A percentile compares a stretch with the other conserved stretches of the same genome.
phyloP scores from a whole-genome alignment of 352 stramenopile genomes.

The Phytophthora macrochlamydospora region DNA sequence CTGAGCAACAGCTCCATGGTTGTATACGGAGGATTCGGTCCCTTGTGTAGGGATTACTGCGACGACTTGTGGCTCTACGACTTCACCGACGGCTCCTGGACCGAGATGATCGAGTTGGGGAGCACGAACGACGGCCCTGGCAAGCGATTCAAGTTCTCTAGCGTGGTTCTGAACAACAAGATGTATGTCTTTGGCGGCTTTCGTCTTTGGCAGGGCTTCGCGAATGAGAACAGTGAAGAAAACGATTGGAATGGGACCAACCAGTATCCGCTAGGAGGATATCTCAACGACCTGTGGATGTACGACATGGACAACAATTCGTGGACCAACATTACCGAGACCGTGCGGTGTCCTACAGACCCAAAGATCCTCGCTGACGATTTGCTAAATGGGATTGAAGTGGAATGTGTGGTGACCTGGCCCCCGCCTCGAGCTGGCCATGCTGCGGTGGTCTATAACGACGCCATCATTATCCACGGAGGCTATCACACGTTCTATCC shows the following conservation, averaged over 20 bases:
- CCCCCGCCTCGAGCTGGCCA: slow-evolving; percentile 88
- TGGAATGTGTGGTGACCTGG: slow-evolving; percentile 89
- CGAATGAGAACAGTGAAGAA: slow-evolving; percentile 87
- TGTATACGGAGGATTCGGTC: slow-evolving; percentile 94
- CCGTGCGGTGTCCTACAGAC: slow-evolving; percentile 55
- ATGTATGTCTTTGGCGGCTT: slow-evolving; percentile 93
- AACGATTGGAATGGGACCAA: slow-evolving; percentile 82
- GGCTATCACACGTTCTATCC: slow-evolving; percentile 96
- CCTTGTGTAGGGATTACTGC: slow-evolving; percentile 95
- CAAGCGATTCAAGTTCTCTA: slow-evolving; percentile 94
- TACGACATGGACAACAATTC: slow-evolving; percentile 66
- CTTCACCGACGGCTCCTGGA: slow-evolving; percentile 90
- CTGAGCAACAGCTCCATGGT: slow-evolving; percentile 92
- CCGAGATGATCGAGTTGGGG: slow-evolving; percentile 81
- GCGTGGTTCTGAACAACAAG: slow-evolving; percentile 60
- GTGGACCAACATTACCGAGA: slow-evolving; percentile 80
- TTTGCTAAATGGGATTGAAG: slow-evolving; percentile 69
- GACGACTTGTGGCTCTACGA: slow-evolving; percentile 97
- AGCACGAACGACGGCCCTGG: slow-evolving; percentile 65
- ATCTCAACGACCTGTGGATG: slow-evolving; percentile 95
- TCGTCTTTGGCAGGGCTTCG: slow-evolving; percentile 96
- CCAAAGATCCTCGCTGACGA: slow-evolving; percentile 46
- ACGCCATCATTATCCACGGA: slow-evolving; percentile 89
- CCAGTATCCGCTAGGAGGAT: slow-evolving; percentile 90
- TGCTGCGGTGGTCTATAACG: slow-evolving; percentile 74